These are phyloP conservation scores for Fraxinus dipetala DNA, from an alignment of 305 asterid species.

Conservation along the genomic window DNA sequence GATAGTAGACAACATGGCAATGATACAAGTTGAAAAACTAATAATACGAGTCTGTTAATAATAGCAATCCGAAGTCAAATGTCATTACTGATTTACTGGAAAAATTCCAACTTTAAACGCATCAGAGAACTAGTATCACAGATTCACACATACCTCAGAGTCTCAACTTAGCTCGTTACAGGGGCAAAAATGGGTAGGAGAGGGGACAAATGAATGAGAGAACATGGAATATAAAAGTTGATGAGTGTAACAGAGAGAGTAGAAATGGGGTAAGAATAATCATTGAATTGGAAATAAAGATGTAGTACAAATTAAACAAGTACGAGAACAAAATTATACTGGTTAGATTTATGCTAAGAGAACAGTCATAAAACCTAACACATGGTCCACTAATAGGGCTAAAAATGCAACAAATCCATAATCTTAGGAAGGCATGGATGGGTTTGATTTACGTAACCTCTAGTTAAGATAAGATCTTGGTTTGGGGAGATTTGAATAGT, in stretches of 20 bases:
- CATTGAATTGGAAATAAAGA: not conserved
- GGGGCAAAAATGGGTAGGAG: not conserved
- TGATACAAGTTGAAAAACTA: constrained; percentile 8
- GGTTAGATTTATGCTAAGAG: not conserved
- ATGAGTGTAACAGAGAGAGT: not conserved
- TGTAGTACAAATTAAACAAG: not conserved
- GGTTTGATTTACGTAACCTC: not conserved
- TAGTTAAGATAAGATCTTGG: not conserved
- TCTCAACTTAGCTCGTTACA: not conserved
- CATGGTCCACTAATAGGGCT: not conserved
- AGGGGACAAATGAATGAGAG: not conserved
- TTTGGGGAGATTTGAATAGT: not conserved
- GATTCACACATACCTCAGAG: not conserved
- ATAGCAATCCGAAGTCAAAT: not conserved
- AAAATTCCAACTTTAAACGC: constrained; percentile 11
- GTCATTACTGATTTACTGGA: constrained; percentile 7
- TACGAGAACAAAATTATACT: not conserved
- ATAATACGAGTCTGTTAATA: not conserved
- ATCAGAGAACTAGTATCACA: not conserved
- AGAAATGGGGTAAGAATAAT: not conserved
- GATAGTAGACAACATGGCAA: constrained; percentile 19
- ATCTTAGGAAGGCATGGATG: not conserved
- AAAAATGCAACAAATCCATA: not conserved
- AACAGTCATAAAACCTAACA: not conserved
- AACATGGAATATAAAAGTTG: not conserved